Evolutionary conservation across 306 rosid genomes (phyloP).

Genomic region (Prunus salicina): DNA sequence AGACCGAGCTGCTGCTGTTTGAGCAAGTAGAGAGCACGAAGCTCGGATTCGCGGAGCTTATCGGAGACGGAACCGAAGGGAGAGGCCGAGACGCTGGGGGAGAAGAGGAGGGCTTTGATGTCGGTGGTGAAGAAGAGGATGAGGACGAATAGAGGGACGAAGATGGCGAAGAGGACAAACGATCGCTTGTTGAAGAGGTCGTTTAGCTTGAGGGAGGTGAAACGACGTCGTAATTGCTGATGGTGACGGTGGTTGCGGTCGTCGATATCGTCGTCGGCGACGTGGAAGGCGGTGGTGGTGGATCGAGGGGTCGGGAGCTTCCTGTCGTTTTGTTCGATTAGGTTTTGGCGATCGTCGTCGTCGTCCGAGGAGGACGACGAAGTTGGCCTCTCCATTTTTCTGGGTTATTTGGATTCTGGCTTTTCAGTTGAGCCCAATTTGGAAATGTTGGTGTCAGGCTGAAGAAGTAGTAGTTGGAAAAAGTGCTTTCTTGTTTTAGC

Average conservation of each 20-base stretch:
- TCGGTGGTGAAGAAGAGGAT: slow-evolving; percentile 44
- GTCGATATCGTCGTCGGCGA: slow-evolving; percentile 34
- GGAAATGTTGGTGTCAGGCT: not conserved
- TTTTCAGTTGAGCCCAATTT: not conserved
- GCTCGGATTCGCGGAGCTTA: slow-evolving; percentile 69
- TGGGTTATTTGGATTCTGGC: not conserved
- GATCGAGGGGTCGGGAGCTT: slow-evolving; percentile 41
- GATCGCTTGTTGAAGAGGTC: slow-evolving; percentile 40
- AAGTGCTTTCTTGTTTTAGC: not conserved
- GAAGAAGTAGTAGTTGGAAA: not conserved
- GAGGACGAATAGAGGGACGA: slow-evolving; percentile 41
- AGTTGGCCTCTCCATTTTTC: slow-evolving; percentile 40
- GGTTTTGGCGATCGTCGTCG: slow-evolving; percentile 71
- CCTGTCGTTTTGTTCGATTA: slow-evolving; percentile 55
- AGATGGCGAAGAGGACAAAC: slow-evolving; percentile 34
- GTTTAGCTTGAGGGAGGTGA: slow-evolving; percentile 22
- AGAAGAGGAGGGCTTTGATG: slow-evolving; percentile 45
- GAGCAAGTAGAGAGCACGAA: slow-evolving; percentile 73
- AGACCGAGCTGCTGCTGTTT: slow-evolving; percentile 60
- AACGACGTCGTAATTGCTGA: slow-evolving; percentile 37
- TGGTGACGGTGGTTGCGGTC: slow-evolving; percentile 1
- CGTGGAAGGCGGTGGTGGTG: slow-evolving; percentile 39
- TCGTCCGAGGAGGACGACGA: slow-evolving; percentile 67
- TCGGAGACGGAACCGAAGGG: slow-evolving; percentile 40
- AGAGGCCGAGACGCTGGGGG: slow-evolving; percentile 29